Evolutionary conservation across 1,284 basidiomycete species (phyloP).

Genomic region (Austroboletus niveus): DNA sequence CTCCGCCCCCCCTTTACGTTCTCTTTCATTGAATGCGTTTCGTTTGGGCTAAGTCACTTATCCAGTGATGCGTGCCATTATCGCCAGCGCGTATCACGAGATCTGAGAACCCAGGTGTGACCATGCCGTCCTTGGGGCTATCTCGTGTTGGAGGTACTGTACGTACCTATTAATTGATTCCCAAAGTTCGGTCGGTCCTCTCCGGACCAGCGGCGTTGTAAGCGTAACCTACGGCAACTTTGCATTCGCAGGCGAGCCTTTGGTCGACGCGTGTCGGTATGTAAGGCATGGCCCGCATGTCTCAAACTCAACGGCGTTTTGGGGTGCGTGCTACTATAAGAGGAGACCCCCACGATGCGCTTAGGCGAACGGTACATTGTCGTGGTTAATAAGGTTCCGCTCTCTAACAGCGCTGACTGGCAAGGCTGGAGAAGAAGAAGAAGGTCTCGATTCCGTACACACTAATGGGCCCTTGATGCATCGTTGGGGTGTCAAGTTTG

Average conservation of each 20-base stretch:
- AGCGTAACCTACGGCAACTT: not conserved
- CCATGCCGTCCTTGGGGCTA: constrained; percentile 9
- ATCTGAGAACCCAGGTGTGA: constrained; percentile 8
- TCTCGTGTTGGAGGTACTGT: constrained; percentile 2
- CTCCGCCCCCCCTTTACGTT: constrained; percentile 1
- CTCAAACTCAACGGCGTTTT: too few relatives aligned
- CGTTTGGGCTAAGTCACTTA: not conserved
- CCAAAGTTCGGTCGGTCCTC: not conserved
- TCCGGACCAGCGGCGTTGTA: not conserved
- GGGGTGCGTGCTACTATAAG: too few relatives aligned
- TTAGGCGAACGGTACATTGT: constrained; percentile 4
- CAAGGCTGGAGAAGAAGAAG: not conserved
- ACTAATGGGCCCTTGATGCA: constrained; percentile 9
- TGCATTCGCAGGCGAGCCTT: not conserved
- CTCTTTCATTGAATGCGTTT: not conserved
- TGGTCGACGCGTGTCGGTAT: not conserved
- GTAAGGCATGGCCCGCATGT: too few relatives aligned
- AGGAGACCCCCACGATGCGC: not conserved
- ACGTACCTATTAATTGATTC: not conserved
- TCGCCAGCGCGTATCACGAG: constrained; percentile 8
- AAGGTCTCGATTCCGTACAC: constrained; percentile 18
- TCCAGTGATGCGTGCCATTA: constrained; percentile 1
- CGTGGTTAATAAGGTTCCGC: constrained; percentile 8
- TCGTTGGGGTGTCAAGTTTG: constrained; percentile 4
- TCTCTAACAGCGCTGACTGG: constrained; percentile 15